Percentiles rank a stretch among this genome's conserved stretches.
These are phyloP conservation scores for Saprolegnia parasitica DNA, from an alignment of 352 stramenopile species.

Conservation along the genomic window DNA sequence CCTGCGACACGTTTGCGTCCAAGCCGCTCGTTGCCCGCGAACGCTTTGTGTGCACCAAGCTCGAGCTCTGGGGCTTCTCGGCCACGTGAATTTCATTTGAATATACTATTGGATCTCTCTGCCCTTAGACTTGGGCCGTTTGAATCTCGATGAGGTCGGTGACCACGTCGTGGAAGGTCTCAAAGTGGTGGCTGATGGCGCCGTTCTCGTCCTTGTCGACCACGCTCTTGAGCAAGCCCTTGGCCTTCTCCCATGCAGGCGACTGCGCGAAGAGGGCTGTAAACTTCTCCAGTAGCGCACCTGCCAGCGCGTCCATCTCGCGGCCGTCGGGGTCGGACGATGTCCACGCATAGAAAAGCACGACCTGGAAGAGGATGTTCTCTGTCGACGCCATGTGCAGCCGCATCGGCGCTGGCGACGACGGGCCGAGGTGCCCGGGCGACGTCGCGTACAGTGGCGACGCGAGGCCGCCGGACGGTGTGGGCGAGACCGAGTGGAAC, in stretches of 20 bases:
- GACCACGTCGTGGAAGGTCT: slow-evolving; percentile 12
- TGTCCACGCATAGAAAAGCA: slow-evolving; percentile 53
- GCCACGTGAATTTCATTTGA: background rate
- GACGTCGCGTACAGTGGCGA: background rate
- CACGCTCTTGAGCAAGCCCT: slow-evolving; percentile 42
- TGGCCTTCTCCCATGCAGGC: slow-evolving; percentile 43
- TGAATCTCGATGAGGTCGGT: slow-evolving; percentile 3
- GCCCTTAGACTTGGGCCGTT: background rate
- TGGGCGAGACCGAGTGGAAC: slow-evolving; percentile 14
- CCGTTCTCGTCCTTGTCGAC: slow-evolving; percentile 39
- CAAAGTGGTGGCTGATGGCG: slow-evolving; percentile 31
- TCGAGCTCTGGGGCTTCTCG: slow-evolving; percentile 81
- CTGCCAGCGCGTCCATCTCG: slow-evolving; percentile 41
- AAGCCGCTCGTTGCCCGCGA: slow-evolving; percentile 69
- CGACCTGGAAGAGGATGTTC: slow-evolving; percentile 51
- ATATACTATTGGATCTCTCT: background rate
- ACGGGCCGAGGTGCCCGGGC: background rate
- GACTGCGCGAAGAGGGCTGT: slow-evolving; percentile 43
- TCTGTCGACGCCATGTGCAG: slow-evolving; percentile 75
- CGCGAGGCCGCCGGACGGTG: background rate
- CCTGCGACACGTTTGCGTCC: slow-evolving; percentile 84
- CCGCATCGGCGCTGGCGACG: slow-evolving; percentile 36
- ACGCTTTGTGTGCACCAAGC: slow-evolving; percentile 72
- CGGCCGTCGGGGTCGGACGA: slow-evolving; percentile 43
- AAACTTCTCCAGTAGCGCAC: slow-evolving; percentile 54